phyloP scores from a whole-genome alignment of 1,284 basidiomycete genomes.

The Trichosporon sp. region DNA sequence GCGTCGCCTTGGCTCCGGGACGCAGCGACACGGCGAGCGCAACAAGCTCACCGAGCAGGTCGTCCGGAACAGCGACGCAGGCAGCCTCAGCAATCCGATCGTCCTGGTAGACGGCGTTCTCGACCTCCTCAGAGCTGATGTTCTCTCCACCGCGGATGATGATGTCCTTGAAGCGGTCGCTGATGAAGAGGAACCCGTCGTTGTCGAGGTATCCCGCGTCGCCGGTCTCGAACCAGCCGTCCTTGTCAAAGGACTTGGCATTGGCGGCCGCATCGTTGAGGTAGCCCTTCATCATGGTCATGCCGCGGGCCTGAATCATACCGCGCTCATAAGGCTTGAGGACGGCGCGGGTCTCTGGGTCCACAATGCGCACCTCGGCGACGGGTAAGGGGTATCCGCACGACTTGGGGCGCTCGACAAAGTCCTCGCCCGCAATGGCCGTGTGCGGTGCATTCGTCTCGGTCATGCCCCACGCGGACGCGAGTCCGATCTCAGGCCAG shows the following conservation, averaged over 20 bases:
- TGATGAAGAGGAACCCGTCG: conserved; percentile 49
- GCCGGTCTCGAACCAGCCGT: conserved; percentile 53
- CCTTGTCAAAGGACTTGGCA: conserved; percentile 33
- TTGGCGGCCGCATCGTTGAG: conserved; percentile 28
- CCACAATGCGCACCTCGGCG: conserved; percentile 42
- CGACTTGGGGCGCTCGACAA: conserved; percentile 30
- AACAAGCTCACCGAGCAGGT: conserved; percentile 46
- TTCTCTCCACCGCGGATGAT: conserved; percentile 55
- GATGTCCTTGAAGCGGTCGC: conserved; percentile 47
- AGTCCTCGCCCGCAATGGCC: conserved; percentile 47
- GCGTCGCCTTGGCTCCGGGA: conserved; percentile 20
- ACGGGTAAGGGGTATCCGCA: conserved; percentile 46
- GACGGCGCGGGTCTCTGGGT: conserved; percentile 38
- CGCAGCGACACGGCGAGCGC: conserved; percentile 43
- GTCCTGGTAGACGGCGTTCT: conserved; percentile 48
- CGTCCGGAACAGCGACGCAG: conserved; percentile 45
- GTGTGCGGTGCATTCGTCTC: conserved; percentile 51
- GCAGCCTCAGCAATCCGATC: conserved; percentile 44
- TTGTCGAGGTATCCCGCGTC: conserved; percentile 45
- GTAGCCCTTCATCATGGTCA: conserved; percentile 50
- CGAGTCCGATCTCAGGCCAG: conserved; percentile 41
- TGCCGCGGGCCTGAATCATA: conserved; percentile 43
- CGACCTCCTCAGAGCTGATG: conserved; percentile 44
- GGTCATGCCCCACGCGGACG: conserved; percentile 48
- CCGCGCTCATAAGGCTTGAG: conserved; percentile 38